phyloP scores from a whole-genome alignment of 352 stramenopile species.

The Globisporangium abappressorium region DNA sequence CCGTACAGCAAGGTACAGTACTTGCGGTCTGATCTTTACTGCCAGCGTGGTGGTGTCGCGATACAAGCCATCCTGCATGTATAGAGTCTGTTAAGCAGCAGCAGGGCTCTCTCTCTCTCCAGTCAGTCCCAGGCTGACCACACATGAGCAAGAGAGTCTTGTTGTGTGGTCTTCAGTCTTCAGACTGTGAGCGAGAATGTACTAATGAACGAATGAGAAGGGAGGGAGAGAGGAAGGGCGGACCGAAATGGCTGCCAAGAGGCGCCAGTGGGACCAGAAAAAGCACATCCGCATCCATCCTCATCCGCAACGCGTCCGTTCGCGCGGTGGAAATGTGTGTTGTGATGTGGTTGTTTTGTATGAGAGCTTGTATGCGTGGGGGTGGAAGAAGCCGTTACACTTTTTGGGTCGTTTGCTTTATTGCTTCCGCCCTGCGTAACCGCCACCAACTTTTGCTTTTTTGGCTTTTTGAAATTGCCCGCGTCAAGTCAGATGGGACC shows the following conservation, averaged over 20 bases:
- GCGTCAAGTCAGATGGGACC: neutral
- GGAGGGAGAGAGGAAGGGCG: neutral
- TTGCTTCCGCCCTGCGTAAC: slow-evolving; percentile 6
- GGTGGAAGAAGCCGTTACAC: neutral
- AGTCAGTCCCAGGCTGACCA: neutral
- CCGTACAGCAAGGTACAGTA: too few relatives aligned
- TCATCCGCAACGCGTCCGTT: neutral
- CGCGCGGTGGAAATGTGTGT: neutral
- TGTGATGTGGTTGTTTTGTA: neutral
- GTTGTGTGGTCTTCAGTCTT: neutral
- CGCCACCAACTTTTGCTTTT: neutral
- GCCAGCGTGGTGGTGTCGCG: neutral
- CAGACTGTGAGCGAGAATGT: neutral
- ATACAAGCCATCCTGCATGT: too few relatives aligned
- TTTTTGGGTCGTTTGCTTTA: neutral
- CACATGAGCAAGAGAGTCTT: neutral
- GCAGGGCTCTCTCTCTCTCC: too few relatives aligned
- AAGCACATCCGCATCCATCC: neutral
- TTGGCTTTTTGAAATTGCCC: neutral
- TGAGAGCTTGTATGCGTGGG: neutral
- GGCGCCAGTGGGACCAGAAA: neutral
- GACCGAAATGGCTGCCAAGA: slow-evolving; percentile 1
- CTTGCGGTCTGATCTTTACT: neutral
- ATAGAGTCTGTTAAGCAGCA: too few relatives aligned
- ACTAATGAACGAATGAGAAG: neutral